A percentile compares a stretch with the other conserved stretches of the same genome.
These are phyloP conservation scores for Yarrowia divulgata DNA, from an alignment of 805 yeast species.

Conservation along the genomic window DNA sequence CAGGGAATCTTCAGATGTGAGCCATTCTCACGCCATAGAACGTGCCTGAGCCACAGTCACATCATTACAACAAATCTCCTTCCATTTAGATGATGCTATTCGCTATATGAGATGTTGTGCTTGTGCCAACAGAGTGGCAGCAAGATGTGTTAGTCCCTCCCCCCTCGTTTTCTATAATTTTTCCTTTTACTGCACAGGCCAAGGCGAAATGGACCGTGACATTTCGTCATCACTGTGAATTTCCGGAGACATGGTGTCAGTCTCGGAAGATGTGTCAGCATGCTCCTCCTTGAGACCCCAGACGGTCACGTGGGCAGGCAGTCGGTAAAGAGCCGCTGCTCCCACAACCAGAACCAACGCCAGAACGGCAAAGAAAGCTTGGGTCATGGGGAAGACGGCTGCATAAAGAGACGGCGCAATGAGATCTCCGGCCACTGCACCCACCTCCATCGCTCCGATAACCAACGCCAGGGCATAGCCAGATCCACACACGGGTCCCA, in stretches of 20 bases:
- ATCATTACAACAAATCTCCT: no score
- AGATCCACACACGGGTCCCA: conserved; percentile 21
- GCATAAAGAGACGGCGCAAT: conserved; percentile 7
- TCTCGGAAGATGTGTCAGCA: conserved; percentile 25
- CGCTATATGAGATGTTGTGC: conserved; percentile 15
- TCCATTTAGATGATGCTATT: not conserved
- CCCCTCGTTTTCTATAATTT: not conserved
- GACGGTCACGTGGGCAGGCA: conserved; percentile 11
- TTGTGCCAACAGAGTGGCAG: not conserved
- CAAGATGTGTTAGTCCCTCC: conserved; percentile 28
- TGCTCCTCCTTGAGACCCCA: conserved; percentile 8
- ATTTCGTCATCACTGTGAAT: conserved; percentile 27
- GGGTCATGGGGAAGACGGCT: conserved; percentile 1
- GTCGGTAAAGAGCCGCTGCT: not conserved
- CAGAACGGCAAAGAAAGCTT: conserved; percentile 14
- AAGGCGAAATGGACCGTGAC: conserved; percentile 34
- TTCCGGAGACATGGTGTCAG: conserved; percentile 35
- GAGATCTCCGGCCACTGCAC: not conserved
- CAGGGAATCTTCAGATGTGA: not conserved
- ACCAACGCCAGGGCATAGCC: conserved; percentile 23
- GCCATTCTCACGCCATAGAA: not conserved
- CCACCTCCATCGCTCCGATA: not conserved
- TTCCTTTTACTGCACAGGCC: conserved; percentile 13
- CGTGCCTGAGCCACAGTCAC: not conserved
- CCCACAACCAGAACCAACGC: not conserved